Base-by-base conservation (phyloP, 257 asterid species). In the Petrea volubilis region DNA sequence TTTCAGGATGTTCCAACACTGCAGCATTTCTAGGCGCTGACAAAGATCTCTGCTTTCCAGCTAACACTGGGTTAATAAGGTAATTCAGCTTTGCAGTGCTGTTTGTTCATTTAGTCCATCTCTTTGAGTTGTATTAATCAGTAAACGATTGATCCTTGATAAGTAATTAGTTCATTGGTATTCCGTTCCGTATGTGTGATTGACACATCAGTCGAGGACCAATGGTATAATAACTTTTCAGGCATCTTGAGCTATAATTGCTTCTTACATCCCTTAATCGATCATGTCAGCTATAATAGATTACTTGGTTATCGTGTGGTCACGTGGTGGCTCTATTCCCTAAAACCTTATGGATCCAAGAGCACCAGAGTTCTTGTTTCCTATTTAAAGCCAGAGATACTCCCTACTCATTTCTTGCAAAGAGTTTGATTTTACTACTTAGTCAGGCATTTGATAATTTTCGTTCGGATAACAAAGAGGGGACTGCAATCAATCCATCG, bases 51-150 rank as follows among this genome's bases (percentile, higher is more conserved):
- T 31, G 47, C 21, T 70, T 70, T 75, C 59, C 67, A 50, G 67
- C 62, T 17, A 69, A 73, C 67, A 76, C 72, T 75, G 44, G 47
- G 57, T 72, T 59, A 31, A 64, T 74, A 36, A 86, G 98, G 97
- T 88, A 85, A 66, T 25, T 60, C 50, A 49, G 50, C 58, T 60
- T n/a, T 70, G 21, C 17, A 3, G 12, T 49, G 38, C 20, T 10
- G 29, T 58, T 65, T 44, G 24, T 68, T 50, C 25, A 8, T 14
- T 24, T 2, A 49, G 20, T 46, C 18, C 60, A 33, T 73, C 18
- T 59, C 23, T 56, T 52, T 73, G 43, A 47, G 70, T 51, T 65
- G 60, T 73, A n/a, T 50, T n/a, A 28, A 20, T 59, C 2, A 13
- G 34, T 15, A 3, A n/a, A 21, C 31, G 73, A 64, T 72, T 44